Conservation (phyloP, 176 grass and related monocot genomes). For the Zoysia japonica region DNA sequence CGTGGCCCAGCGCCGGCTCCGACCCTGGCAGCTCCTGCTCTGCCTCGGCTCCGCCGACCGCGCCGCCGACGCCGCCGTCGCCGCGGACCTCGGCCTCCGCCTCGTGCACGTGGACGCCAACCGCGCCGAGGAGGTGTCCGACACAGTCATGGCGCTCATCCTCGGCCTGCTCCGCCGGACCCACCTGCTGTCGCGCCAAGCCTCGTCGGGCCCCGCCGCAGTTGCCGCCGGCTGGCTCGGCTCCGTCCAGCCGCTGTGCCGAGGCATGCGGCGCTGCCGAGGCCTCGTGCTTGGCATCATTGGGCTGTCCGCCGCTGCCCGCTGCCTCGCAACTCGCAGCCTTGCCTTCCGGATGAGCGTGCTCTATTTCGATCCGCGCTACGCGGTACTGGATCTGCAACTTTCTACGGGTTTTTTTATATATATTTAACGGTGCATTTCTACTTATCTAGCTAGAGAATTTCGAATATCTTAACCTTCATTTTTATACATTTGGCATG, state of each 20-base stretch:
- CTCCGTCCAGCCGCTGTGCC: slow-evolving; percentile 74
- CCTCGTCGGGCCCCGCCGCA: slow-evolving; percentile 60
- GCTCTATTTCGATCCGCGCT: slow-evolving; percentile 88
- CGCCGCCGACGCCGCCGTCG: slow-evolving; percentile 66
- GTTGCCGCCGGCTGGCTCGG: slow-evolving; percentile 69
- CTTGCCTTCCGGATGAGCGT: slow-evolving; percentile 94
- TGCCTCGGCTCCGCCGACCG: slow-evolving; percentile 90
- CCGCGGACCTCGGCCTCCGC: slow-evolving; percentile 80
- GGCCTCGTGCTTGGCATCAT: slow-evolving; percentile 93
- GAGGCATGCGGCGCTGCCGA: slow-evolving; percentile 86
- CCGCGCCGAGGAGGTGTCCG: slow-evolving; percentile 89
- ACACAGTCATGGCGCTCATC: slow-evolving; percentile 95
- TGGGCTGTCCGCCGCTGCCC: slow-evolving; percentile 70
- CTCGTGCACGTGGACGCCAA: slow-evolving; percentile 81
- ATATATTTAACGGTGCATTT: neutral
- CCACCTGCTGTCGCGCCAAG: slow-evolving; percentile 75
- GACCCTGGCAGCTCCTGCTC: slow-evolving; percentile 94
- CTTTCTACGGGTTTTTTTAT: neutral
- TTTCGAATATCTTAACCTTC: neutral
- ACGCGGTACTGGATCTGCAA: slow-evolving; percentile 49
- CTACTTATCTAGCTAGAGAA: neutral
- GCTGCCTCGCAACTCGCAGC: slow-evolving; percentile 86
- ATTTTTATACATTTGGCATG: neutral
- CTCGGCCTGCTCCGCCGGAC: slow-evolving; percentile 79
- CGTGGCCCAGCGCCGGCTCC: slow-evolving; percentile 77